phyloP scores from a whole-genome alignment of 2,329 filamentous ascomycete species.

The Paradendryphiella salina region DNA sequence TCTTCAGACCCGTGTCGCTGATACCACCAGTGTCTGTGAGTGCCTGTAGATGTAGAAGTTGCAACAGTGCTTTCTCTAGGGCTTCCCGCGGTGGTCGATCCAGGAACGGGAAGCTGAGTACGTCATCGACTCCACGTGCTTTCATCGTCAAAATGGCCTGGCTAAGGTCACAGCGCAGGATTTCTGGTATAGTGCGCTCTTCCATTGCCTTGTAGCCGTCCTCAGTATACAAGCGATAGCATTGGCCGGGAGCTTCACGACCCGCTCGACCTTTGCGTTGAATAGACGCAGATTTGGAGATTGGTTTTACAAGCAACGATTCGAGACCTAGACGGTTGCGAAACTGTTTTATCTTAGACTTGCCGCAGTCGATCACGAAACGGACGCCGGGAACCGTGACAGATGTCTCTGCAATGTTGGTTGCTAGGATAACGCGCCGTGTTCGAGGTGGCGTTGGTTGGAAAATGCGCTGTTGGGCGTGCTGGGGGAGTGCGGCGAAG shows the following conservation, averaged over 20 bases:
- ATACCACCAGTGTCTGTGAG: slow-evolving; percentile 73
- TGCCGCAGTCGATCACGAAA: slow-evolving; percentile 89
- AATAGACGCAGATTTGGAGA: slow-evolving; percentile 90
- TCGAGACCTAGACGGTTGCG: slow-evolving; percentile 83
- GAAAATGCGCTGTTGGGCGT: slow-evolving; percentile 85
- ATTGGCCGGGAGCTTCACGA: slow-evolving; percentile 87
- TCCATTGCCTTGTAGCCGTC: slow-evolving; percentile 70
- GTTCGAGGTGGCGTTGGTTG: slow-evolving; percentile 72
- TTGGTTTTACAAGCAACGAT: slow-evolving; percentile 84
- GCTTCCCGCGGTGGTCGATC: slow-evolving; percentile 77
- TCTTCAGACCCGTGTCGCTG: slow-evolving; percentile 71
- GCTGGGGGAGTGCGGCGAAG: slow-evolving; percentile 86
- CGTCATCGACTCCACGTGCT: slow-evolving; percentile 80
- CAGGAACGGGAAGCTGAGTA: slow-evolving; percentile 81
- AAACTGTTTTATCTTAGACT: slow-evolving; percentile 92
- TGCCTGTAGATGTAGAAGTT: slow-evolving; percentile 77
- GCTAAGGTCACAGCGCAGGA: slow-evolving; percentile 84
- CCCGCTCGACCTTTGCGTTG: slow-evolving; percentile 91
- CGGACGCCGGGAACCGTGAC: slow-evolving; percentile 92
- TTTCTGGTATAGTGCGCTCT: slow-evolving; percentile 81
- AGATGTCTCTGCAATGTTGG: slow-evolving; percentile 98
- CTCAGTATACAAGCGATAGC: slow-evolving; percentile 86
- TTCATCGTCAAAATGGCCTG: slow-evolving; percentile 92
- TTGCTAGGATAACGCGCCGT: slow-evolving; percentile 87
- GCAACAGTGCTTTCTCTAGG: slow-evolving; percentile 78